Evolutionary conservation across 441 rosid genomes (phyloP).

Genomic region (Raphanus hybrid): DNA sequence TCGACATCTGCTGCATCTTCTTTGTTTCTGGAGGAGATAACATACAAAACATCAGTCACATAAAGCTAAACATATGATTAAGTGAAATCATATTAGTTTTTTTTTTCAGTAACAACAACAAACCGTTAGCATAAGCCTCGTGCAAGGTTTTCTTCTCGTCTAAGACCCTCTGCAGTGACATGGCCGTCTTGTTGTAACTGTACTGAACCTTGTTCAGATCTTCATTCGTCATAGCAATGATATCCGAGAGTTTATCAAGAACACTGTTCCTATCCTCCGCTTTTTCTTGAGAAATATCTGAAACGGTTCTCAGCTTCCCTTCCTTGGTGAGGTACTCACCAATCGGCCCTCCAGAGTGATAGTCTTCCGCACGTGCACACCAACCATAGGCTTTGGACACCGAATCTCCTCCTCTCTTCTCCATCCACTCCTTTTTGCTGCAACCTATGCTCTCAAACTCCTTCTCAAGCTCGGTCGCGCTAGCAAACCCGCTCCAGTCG

Average conservation of each 20-base stretch:
- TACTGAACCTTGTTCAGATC: constrained; percentile 57
- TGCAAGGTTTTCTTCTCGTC: constrained; percentile 74
- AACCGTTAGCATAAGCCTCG: constrained; percentile 72
- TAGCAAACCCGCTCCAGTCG: constrained; percentile 69
- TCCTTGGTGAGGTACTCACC: constrained; percentile 70
- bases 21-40: constrained; percentile 64
- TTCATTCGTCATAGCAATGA: constrained; percentile 68
- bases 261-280: constrained; percentile 47
- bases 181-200: constrained; percentile 62
- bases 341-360: constrained; percentile 53
- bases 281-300: constrained; percentile 55
- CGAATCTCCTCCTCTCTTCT: constrained; percentile 35
- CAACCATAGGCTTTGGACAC: constrained; percentile 65
- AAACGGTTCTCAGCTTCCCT: constrained; percentile 65
- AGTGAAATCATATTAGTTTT: constrained; percentile 51
- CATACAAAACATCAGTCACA: constrained; percentile 51
- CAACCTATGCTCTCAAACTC: constrained; percentile 53
- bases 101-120: constrained; percentile 28
- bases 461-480: constrained; percentile 68
- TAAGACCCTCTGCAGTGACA: constrained; percentile 69
- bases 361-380: constrained; percentile 81
- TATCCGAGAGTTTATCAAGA: constrained; percentile 58
- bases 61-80: constrained; percentile 42
- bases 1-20: constrained; percentile 77
- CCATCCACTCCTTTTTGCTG: constrained; percentile 65